phyloP scores from a whole-genome alignment of 768 basidiomycete genomes.

The Crucibulum laeve region DNA sequence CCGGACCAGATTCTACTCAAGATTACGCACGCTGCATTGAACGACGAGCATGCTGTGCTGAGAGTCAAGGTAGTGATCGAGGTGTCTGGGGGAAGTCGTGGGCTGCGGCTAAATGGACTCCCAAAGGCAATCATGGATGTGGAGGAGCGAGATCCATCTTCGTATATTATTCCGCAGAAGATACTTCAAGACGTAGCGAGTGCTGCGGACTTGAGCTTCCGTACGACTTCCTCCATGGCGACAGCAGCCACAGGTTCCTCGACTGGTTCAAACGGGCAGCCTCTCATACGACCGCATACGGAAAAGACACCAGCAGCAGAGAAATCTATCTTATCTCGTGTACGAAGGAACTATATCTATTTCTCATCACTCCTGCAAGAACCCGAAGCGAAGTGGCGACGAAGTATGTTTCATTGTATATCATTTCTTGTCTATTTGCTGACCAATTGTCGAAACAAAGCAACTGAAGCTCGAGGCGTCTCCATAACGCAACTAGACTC shows the following conservation, averaged over 20 bases:
- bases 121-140: constrained; percentile 61
- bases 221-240: constrained; percentile 57
- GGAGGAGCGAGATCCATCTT: constrained; percentile 65
- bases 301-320: constrained; percentile 61
- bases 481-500: constrained; percentile 94
- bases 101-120: constrained; percentile 84
- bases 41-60: constrained; percentile 72
- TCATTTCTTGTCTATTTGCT: constrained; percentile 4
- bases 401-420: constrained; percentile 44
- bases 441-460: constrained; percentile 29
- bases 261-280: constrained; percentile 22
- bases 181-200: constrained; percentile 74
- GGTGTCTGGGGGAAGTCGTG: constrained; percentile 69
- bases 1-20: constrained; percentile 57
- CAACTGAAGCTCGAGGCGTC: constrained; percentile 83
- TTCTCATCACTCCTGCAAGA: constrained; percentile 96
- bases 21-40: constrained; percentile 66
- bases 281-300: constrained; percentile 29
- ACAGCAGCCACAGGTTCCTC: constrained; percentile 45
- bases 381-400: constrained; percentile 96
- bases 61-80: constrained; percentile 82
- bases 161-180: constrained; percentile 53
- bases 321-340: constrained; percentile 81
- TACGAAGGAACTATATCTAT: constrained; percentile 94
- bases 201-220: constrained; percentile 62